phyloP scores from a whole-genome alignment of 352 stramenopile genomes.

The Phytophthora pinifolia region DNA sequence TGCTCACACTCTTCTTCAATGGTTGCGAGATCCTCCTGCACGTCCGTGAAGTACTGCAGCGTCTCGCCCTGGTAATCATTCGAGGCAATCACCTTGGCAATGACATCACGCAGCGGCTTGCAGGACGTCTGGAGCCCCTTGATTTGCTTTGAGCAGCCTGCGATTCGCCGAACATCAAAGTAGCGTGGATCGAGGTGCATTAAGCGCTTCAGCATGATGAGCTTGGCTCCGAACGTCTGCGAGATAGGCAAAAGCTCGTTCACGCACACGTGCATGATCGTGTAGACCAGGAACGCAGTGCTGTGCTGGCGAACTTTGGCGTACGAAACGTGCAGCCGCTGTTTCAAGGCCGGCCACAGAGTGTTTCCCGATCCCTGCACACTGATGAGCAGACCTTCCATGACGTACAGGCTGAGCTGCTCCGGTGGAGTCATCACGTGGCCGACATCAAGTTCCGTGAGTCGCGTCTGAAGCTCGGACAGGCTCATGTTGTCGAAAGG shows the following conservation, averaged over 20 bases:
- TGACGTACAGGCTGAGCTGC: constrained; percentile 71
- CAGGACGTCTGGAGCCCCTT: constrained; percentile 67
- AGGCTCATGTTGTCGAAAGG: constrained; percentile 62
- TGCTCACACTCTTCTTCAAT: constrained; percentile 76
- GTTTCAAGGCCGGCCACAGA: constrained; percentile 53
- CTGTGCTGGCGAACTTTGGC: constrained; percentile 79
- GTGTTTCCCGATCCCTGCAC: constrained; percentile 43
- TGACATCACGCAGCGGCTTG: constrained; percentile 59
- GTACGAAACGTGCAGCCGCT: constrained; percentile 67
- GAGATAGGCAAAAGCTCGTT: constrained; percentile 74
- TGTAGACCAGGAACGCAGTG: constrained; percentile 65
- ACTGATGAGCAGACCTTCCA: constrained; percentile 65
- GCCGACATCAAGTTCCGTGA: constrained; percentile 49
- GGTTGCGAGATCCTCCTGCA: constrained; percentile 76
- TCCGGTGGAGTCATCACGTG: constrained; percentile 65
- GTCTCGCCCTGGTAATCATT: constrained; percentile 70
- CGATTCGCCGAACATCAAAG: constrained; percentile 56
- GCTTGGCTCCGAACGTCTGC: constrained; percentile 61
- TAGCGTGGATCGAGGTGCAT: constrained; percentile 43
- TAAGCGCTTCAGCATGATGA: constrained; percentile 65
- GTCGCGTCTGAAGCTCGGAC: constrained; percentile 47
- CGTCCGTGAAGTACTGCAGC: constrained; percentile 72
- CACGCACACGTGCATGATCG: constrained; percentile 75
- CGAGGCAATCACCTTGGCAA: constrained; percentile 58
- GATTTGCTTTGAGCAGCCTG: constrained; percentile 58